Conservation (phyloP, 73 alveolate genomes). For the Paraurostyla sp. region DNA sequence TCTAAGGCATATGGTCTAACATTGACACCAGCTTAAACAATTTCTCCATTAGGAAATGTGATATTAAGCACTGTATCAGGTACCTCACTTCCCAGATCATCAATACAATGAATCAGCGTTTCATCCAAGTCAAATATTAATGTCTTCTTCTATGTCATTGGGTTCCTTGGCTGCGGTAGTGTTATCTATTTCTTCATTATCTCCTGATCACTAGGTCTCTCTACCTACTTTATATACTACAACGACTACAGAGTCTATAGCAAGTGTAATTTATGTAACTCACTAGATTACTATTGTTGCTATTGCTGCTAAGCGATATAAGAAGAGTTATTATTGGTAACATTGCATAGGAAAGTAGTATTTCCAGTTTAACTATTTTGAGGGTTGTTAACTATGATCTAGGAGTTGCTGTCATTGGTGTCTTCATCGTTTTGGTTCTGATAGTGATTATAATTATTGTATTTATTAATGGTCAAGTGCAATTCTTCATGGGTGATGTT, state of each 20-base stretch:
- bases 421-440: not conserved
- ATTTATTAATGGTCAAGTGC: constrained; percentile 42
- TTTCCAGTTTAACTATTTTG: not conserved
- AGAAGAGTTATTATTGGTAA: not conserved
- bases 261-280: constrained; percentile 63
- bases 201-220: constrained; percentile 42
- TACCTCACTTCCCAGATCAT: constrained; percentile 46
- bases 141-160: constrained; percentile 63
- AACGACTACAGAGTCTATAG: constrained; percentile 67
- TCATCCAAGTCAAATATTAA: constrained; percentile 76
- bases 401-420: not conserved
- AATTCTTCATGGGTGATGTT: constrained; percentile 44
- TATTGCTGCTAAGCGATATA: not conserved
- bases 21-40: constrained; percentile 63
- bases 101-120: constrained; percentile 72
- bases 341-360: not conserved
- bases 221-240: constrained; percentile 47
- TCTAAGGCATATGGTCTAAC: constrained; percentile 75
- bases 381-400: constrained; percentile 3
- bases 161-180: constrained; percentile 53
- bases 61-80: constrained; percentile 67
- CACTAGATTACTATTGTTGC: constrained; percentile 9
- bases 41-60: constrained; percentile 72
- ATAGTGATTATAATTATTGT: not conserved
- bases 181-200: constrained; percentile 1